phyloP scores from a whole-genome alignment of 2,329 filamentous ascomycete genomes.

The Hymenoscyphus fraxineus region DNA sequence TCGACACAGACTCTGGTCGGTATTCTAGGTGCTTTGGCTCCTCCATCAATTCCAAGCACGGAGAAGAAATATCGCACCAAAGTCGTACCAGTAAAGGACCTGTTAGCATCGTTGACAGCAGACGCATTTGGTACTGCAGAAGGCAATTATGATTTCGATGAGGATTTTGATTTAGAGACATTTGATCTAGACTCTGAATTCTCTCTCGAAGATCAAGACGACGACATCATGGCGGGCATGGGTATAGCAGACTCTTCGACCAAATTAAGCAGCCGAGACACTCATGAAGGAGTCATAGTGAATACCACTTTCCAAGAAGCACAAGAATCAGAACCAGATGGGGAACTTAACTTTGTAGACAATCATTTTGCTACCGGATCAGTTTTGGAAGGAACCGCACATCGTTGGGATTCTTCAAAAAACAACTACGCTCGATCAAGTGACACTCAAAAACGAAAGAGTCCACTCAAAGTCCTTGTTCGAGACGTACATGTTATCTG shows the following conservation, averaged over 20 bases:
- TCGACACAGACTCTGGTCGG: slow-evolving; percentile 89
- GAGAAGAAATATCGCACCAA: slow-evolving; percentile 84
- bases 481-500: slow-evolving; percentile 91
- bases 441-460: slow-evolving; percentile 55
- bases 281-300: slow-evolving; percentile 44
- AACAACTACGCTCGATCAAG: slow-evolving; percentile 71
- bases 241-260: slow-evolving; percentile 26
- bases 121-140: slow-evolving; percentile 69
- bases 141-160: slow-evolving; percentile 60
- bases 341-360: slow-evolving; percentile 67
- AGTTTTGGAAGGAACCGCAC: slow-evolving; percentile 61
- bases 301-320: slow-evolving; percentile 41
- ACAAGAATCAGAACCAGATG: slow-evolving; percentile 44
- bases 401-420: slow-evolving; percentile 74
- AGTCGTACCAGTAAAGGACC: slow-evolving; percentile 78
- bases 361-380: slow-evolving; percentile 69
- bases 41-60: slow-evolving; percentile 77
- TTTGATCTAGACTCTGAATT: slow-evolving; percentile 45
- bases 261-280: slow-evolving; percentile 37
- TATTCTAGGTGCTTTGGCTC: slow-evolving; percentile 74
- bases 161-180: slow-evolving; percentile 52
- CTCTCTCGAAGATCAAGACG: slow-evolving; percentile 39
- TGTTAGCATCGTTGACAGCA: slow-evolving; percentile 85
- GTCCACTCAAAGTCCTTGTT: slow-evolving; percentile 73
- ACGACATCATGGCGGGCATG: slow-evolving; percentile 37